A percentile compares a stretch with the other conserved stretches of the same genome.
phyloP scores from a whole-genome alignment of 1,284 basidiomycete species.

The Ceratobasidium sp. region DNA sequence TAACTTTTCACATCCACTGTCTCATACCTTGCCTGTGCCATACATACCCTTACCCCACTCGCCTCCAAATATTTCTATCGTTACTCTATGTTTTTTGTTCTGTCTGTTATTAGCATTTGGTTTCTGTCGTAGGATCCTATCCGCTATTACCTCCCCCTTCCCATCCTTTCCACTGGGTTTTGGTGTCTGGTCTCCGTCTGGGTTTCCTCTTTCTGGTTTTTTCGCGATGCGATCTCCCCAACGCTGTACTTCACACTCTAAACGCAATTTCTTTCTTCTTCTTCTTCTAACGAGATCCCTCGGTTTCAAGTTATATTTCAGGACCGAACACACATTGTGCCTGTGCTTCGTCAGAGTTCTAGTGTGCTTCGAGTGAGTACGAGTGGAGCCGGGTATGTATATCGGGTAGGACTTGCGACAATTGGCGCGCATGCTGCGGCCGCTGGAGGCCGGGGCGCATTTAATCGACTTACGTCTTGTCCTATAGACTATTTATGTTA shows the following conservation, averaged over 20 bases:
- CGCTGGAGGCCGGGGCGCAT: background rate
- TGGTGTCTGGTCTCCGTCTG: background rate
- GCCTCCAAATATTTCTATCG: slow-evolving; percentile 5
- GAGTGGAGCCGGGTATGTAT: background rate
- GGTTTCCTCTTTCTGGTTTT: background rate
- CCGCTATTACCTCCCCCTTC: background rate
- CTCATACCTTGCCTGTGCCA: slow-evolving; percentile 34
- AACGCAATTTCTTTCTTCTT: background rate
- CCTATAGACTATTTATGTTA: background rate
- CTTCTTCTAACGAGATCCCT: background rate
- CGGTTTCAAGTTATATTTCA: background rate
- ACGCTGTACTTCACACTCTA: slow-evolving; percentile 4
- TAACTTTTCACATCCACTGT: slow-evolving; percentile 33
- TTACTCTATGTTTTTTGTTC: slow-evolving; percentile 13
- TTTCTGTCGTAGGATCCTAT: background rate
- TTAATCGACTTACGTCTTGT: background rate
- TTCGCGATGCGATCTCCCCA: slow-evolving; percentile 3
- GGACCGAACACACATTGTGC: background rate
- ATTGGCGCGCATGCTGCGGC: background rate
- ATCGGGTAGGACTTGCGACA: background rate
- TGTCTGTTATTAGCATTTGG: background rate
- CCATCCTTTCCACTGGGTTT: slow-evolving; percentile 2
- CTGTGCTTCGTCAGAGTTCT: too few species aligned
- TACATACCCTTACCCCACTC: slow-evolving; percentile 12
- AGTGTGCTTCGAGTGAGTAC: too few species aligned